Evolutionary conservation across 176 grass and related monocot genomes (phyloP).

Genomic region (Neostapfia colusana): DNA sequence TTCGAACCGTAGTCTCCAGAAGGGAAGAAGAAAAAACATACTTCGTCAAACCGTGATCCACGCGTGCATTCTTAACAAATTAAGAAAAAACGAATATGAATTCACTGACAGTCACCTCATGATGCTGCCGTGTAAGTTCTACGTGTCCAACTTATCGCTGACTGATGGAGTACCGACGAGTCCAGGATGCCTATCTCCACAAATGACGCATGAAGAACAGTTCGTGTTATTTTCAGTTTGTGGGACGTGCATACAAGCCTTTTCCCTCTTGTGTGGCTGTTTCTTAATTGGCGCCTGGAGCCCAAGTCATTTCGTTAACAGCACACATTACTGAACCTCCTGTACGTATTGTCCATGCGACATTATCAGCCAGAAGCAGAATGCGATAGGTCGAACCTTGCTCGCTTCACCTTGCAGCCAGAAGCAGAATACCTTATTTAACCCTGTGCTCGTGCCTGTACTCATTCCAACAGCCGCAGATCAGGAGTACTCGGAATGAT

Average conservation of each 20-base stretch:
- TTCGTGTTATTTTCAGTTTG: neutral
- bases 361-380: too few species aligned
- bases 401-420: neutral
- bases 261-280: neutral
- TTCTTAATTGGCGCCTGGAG: neutral
- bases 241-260: neutral
- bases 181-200: neutral
- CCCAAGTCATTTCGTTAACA: neutral
- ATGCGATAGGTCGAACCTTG: too few species aligned
- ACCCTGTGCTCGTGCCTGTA: constrained; percentile 39
- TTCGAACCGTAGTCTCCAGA: too few species aligned
- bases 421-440: constrained; percentile 29
- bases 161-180: neutral
- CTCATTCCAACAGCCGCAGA: constrained; percentile 38
- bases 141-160: neutral
- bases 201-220: neutral
- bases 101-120: neutral
- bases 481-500: neutral
- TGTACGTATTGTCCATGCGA: too few species aligned
- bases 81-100: neutral
- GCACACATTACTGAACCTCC: neutral
- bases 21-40: too few species aligned
- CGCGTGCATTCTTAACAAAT: neutral
- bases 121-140: neutral
- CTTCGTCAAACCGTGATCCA: constrained; percentile 6